Evolutionary conservation across 805 yeast genomes (phyloP), one percentile per base, ranked within the genome.

Genomic region (Wickerhamomyces sydowiorum): DNA sequence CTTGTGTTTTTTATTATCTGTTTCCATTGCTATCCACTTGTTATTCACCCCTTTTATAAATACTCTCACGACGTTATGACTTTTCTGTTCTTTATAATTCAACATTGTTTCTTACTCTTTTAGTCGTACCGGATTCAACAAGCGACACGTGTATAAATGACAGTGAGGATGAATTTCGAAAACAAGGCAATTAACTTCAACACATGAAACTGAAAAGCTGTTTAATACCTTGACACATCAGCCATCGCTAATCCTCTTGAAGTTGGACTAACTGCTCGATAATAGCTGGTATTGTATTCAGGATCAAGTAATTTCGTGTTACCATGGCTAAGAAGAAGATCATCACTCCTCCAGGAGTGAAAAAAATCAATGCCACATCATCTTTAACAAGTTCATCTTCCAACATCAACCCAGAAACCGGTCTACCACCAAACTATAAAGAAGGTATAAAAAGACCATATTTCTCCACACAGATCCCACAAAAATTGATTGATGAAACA

Each of bases 391-490:
- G 29, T 14, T 33, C 41, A 7, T 29, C 25, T 14, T 2, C 43
- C 18, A 30, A 33, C n/a, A n/a, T n/a, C n/a, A n/a, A n/a, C n/a
- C n/a, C n/a, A n/a, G n/a, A n/a, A n/a, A n/a, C n/a, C 7, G 39
- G 27, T 14, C 22, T 44, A n/a, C 49, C 67, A 8, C 57, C 64
- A 6, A 60, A 58, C 17, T 59, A 60, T 39, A 58, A 59, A 39
- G 42, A 47, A 20, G 74, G 73, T 2, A 52, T 46, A 4, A 47
- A 53, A 28, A 53, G 68, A 48, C 50, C 62, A 0, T 71, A 44
- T 44, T 46, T 46, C 45, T 54, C 66, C 25, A 58, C 67, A 6
- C 38, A 43, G 5, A 47, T 59, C 13, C 31, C 51, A 3, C 49
- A 59, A 1, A 39, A 41, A 2, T 42, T 50, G 23, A 20, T 53